Base-by-base conservation (phyloP, 2,329 filamentous ascomycete genomes). In the Chaetomium sp. region DNA sequence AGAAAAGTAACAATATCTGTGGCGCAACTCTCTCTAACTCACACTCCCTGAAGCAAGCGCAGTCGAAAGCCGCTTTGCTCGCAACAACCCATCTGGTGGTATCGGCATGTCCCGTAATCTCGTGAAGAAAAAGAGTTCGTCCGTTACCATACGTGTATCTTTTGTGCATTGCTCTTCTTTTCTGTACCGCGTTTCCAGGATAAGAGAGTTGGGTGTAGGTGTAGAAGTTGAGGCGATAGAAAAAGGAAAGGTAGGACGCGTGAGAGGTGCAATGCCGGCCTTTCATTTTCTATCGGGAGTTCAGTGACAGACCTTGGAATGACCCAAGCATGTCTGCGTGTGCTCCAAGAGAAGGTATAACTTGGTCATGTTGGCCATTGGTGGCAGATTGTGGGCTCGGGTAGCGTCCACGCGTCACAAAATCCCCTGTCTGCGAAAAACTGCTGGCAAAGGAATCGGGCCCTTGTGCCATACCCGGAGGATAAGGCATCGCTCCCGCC, bases 291-390 rank as follows among this genome's bases (percentile, higher is more conserved):
- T 73, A 86, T 66, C 83, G 83, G 69, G 85, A 85, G 72, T 90
- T 90, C 68, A 93, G 82, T 2, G 90, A 93, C 21, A 93, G 78
- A 10, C 89, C 85, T 74, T 92, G 89, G 74, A 92, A 91, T 6
- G 82, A 77, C 60, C 80, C 79, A 29, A 83, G 78, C 88, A 89
- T 91, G 57, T 90, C 87, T 56, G 81, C 79, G 71, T 82, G 81
- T 33, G 76, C 75, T 58, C 75, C 74, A 64, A 84, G 77, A 69
- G 78, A 72, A 66, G 76, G 78, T 67, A 78, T 67, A n/a, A 74
- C 75, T 63, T 81, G 80, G 4, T 78, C 76, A 49, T 75, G 75
- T 54, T 75, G 74, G 7, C 72, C 68, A 27, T 73, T 68, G 6
- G 71, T 63, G n/a, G 71, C 66, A 58, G 74, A 70, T 47, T 78